phyloP scores from a whole-genome alignment of 495 filamentous ascomycete genomes.

The Neurospora sp. region DNA sequence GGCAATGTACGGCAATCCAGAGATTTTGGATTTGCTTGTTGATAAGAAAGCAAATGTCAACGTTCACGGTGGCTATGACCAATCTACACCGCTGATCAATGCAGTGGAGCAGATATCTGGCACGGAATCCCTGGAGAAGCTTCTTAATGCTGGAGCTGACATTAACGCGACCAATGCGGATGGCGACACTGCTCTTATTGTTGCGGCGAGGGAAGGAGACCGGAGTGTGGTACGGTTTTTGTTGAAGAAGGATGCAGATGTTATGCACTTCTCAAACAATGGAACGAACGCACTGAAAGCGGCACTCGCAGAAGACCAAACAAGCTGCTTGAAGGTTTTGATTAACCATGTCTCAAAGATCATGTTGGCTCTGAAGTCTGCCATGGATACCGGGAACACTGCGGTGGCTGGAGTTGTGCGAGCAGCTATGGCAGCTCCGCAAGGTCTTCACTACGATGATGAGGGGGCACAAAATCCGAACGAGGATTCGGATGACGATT shows the following conservation, averaged over 20 bases:
- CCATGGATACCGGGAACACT: background rate
- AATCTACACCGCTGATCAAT: background rate
- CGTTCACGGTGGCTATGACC: slow-evolving; percentile 7
- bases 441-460: background rate
- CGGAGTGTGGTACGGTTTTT: background rate
- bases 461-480: background rate
- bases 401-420: background rate
- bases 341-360: background rate
- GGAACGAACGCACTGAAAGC: background rate
- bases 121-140: background rate
- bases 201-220: background rate
- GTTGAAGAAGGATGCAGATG: background rate
- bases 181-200: slow-evolving; percentile 24
- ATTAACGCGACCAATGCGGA: slow-evolving; percentile 22
- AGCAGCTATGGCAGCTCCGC: background rate
- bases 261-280: background rate
- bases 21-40: slow-evolving; percentile 19
- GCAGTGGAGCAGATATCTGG: background rate
- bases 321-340: background rate
- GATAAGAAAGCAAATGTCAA: slow-evolving; percentile 15
- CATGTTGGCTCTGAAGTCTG: background rate
- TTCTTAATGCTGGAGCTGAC: slow-evolving; percentile 15
- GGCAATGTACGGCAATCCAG: slow-evolving; percentile 13
- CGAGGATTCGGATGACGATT: background rate
- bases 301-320: background rate